phyloP scores from a whole-genome alignment of 805 yeast genomes.

The Candida takata region DNA sequence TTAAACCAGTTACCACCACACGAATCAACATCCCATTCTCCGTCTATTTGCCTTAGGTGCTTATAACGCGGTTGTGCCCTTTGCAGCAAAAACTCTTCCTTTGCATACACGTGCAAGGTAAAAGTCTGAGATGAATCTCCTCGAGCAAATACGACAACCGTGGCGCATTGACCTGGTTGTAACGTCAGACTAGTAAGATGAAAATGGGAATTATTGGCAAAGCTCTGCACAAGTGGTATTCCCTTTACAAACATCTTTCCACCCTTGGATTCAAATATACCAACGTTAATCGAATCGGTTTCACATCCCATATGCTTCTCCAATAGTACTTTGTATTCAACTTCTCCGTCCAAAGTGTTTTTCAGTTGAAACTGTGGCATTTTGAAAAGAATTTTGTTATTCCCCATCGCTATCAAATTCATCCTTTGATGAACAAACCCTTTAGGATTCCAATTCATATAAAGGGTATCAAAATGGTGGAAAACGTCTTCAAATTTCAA shows the following conservation, averaged over 20 bases:
- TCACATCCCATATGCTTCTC: constrained; percentile 43
- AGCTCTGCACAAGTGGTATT: constrained; percentile 4
- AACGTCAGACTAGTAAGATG: constrained; percentile 28
- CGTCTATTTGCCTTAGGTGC: constrained; percentile 23
- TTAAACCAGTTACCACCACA: constrained; percentile 52
- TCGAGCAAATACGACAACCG: constrained; percentile 22
- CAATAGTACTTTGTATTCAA: constrained; percentile 40
- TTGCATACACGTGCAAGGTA: constrained; percentile 16
- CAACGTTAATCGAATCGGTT: constrained; percentile 21
- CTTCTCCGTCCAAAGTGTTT: constrained; percentile 24
- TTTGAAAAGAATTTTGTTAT: constrained; percentile 16
- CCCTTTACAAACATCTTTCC: constrained; percentile 22
- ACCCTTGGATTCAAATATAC: constrained; percentile 26
- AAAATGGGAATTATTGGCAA: constrained; percentile 33
- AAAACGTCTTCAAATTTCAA: constrained; percentile 26
- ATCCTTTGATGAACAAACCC: constrained; percentile 18
- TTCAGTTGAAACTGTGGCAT: constrained; percentile 39
- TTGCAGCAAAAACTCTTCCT: constrained; percentile 11
- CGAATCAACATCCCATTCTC: constrained; percentile 37
- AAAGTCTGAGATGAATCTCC: constrained; percentile 10
- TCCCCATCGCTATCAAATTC: constrained; percentile 27
- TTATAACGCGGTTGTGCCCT: constrained; percentile 29
- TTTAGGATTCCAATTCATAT: constrained; percentile 59
- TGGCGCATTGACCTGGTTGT: constrained; percentile 24
- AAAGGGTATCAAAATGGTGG: constrained; percentile 41